A percentile compares a stretch with the other conserved stretches of the same genome.
Evolutionary conservation across 345 rosid species (phyloP).

Genomic region (Camelina laxa): DNA sequence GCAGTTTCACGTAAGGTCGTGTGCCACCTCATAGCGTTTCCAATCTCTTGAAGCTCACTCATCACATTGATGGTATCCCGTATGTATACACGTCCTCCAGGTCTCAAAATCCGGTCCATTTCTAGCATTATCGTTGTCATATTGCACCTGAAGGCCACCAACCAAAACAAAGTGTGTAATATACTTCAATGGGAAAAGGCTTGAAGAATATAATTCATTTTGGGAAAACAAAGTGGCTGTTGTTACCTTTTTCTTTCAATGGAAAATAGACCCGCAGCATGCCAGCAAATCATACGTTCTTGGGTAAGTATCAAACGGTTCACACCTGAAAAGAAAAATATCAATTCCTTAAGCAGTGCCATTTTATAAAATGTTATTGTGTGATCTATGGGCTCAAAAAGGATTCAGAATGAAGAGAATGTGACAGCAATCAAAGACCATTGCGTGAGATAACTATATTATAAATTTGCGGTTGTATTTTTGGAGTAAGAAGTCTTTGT

Average conservation of each 20-base stretch:
- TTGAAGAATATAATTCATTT: background rate
- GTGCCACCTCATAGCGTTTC: conserved; percentile 87
- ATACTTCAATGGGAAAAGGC: background rate
- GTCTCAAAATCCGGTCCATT: conserved; percentile 97
- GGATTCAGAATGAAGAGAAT: background rate
- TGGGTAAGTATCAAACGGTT: conserved; percentile 93
- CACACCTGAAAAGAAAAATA: conserved; percentile 68
- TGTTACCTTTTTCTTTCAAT: conserved; percentile 86
- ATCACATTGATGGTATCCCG: conserved; percentile 75
- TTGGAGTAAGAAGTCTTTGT: conserved; percentile 30
- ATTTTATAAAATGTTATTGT: background rate
- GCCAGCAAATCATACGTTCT: conserved; percentile 91
- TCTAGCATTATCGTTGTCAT: conserved; percentile 91
- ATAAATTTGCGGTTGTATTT: background rate
- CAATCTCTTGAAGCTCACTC: conserved; percentile 80
- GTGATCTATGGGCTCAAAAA: background rate
- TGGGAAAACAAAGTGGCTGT: background rate
- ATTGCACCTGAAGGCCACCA: conserved; percentile 68
- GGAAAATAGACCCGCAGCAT: conserved; percentile 91
- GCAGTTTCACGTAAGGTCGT: conserved; percentile 66
- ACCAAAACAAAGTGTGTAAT: background rate
- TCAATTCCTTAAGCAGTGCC: background rate
- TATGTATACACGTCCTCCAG: conserved; percentile 89
- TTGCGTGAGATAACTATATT: conserved; percentile 1
- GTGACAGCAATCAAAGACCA: conserved; percentile 22